Evolutionary conservation across 768 basidiomycete species (phyloP).

Genomic region (Mycena metata): DNA sequence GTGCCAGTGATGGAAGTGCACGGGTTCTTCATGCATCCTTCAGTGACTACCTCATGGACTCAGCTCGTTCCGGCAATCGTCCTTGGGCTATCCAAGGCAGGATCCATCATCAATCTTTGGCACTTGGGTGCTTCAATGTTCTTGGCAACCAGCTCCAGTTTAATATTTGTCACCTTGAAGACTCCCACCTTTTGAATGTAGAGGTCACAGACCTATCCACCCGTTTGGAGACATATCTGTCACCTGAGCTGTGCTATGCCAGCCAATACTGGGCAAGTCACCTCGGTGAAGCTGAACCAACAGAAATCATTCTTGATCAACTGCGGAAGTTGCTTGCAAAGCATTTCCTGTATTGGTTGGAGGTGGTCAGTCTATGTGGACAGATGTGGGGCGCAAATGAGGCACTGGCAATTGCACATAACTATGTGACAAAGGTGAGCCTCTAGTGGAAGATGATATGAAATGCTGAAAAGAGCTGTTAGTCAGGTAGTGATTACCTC

Average conservation of each 20-base stretch:
- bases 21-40: conserved; percentile 1
- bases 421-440: background rate
- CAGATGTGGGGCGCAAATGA: background rate
- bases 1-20: background rate
- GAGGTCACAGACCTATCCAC: background rate
- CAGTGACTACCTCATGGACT: conserved; percentile 8
- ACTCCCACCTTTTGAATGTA: conserved; percentile 9
- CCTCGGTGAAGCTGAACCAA: background rate
- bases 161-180: conserved; percentile 13
- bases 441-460: no score
- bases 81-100: background rate
- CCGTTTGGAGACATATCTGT: background rate
- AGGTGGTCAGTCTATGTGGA: background rate
- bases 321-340: background rate
- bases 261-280: conserved; percentile 5
- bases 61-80: background rate
- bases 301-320: background rate
- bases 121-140: conserved; percentile 1
- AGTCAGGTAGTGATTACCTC: background rate
- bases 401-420: background rate
- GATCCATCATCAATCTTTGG: background rate
- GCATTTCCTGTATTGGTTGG: background rate
- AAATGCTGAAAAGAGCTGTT: background rate
- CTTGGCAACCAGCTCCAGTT: background rate
- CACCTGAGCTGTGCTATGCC: background rate